Base-by-base conservation (phyloP, 306 rosid genomes). In the Acacia melanoxylon region DNA sequence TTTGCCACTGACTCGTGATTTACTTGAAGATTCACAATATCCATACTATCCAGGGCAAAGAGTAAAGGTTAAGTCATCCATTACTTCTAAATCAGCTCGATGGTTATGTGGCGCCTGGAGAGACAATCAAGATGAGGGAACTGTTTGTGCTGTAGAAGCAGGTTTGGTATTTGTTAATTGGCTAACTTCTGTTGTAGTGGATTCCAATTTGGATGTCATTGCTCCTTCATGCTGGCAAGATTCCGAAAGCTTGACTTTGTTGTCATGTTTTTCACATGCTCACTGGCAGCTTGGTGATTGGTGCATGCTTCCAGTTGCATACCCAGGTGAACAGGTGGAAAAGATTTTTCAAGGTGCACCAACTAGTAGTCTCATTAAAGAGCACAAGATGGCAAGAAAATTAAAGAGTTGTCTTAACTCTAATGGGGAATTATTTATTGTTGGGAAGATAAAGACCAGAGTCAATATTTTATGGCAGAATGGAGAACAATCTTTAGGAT, bases 31-130 rank as follows among this genome's bases (percentile, higher is more conserved):
- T 81, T 84, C 86, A 12, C 98, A 92, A 83, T 95, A 83, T 83
- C 96, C 97, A 51, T 93, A 91, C 74, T 95, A 92, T 87, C 99
- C 98, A 27, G 99, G 99, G 75, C 99, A 89, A 84, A 93, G 97
- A 90, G 97, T 95, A 63, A 83, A 83, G 85, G 88, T 94, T 10
- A 61, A 61, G 35, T 61, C 67, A 52, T 86, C 96, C 35, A 61
- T 4, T 61, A 33, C 67, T 61, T 61, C 67, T 61, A 61, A 61
- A 61, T 61, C 33, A 25, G 67, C 67, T 61, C 67, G 7, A 61
- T 11, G 35, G 67, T 61, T 61, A 61, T 61, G 67, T 61, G 33
- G 35, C 15, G 24, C 67, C 17, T 61, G 67, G 35, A 61, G 17
- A 61, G 17, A 24, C 67, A 61, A 61, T 61, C 67, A 24, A 24